Evolutionary conservation across 805 yeast genomes (phyloP).

Genomic region (Wickerhamiella azyma): DNA sequence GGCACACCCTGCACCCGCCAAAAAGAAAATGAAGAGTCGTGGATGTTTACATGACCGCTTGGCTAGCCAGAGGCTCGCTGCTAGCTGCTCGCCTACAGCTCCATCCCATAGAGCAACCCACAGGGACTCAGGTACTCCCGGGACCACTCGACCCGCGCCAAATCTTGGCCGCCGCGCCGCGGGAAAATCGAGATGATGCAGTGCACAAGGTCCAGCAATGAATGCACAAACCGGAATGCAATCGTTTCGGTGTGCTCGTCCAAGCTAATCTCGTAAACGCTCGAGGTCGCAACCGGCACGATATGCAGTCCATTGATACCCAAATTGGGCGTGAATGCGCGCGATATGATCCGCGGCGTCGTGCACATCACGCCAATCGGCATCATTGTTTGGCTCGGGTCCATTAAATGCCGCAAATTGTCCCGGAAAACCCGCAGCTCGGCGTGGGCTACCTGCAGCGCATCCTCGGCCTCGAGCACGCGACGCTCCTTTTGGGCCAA

Average conservation of each 20-base stretch:
- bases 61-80: too few species aligned
- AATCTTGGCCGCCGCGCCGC: background rate
- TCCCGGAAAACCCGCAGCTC: constrained; percentile 20
- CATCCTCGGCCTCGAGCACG: constrained; percentile 25
- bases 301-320: constrained; percentile 17
- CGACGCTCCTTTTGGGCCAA: constrained; percentile 26
- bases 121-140: constrained; percentile 20
- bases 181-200: constrained; percentile 17
- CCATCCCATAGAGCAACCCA: constrained; percentile 13
- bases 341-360: constrained; percentile 14
- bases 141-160: constrained; percentile 8
- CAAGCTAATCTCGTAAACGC: background rate
- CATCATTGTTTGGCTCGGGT: constrained; percentile 10
- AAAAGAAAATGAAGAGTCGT: too few species aligned
- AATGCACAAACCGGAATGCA: constrained; percentile 12
- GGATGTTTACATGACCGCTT: too few species aligned
- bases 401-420: constrained; percentile 13
- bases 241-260: constrained; percentile 2
- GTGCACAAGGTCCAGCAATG: constrained; percentile 16
- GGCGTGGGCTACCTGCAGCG: constrained; percentile 18
- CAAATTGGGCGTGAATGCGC: constrained; percentile 11
- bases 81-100: background rate
- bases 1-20: too few species aligned
- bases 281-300: background rate
- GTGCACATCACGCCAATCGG: constrained; percentile 9